Evolutionary conservation across 1,284 basidiomycete genomes (phyloP), one percentile per base, ranked within the genome.

Genomic region (Ustilago xerochloae): DNA sequence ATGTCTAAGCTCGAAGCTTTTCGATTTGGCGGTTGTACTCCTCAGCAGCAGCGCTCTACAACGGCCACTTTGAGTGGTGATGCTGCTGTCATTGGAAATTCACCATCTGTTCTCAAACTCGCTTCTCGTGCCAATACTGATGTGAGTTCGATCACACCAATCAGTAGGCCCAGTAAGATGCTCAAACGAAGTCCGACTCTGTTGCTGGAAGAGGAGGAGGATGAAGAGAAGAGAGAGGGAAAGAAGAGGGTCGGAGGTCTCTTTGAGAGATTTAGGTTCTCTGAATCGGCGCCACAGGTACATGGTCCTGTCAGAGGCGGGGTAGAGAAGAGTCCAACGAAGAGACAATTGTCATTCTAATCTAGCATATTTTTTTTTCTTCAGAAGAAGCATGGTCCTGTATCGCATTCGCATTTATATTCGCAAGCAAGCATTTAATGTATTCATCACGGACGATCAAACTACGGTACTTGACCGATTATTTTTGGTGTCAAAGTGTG

Each of bases 1-100:
- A 57, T 63, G 60, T 60, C 65, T 24, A 68, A 64, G 57, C 48
- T 74, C 12, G 71, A 74, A 24, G 71, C 71, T 28, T 74, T 74
- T 18, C 46, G 69, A 6, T 71, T 65, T 20, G 15, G 8, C 33
- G 30, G 39, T 2, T 16, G 29, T 6, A 60, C 64, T 18, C 64
- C 64, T 13, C 51, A 50, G 22, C 46, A 49, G 26, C 41, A 54
- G 46, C 36, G 53, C 6, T n/a, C n/a, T n/a, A n/a, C n/a, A n/a
- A n/a, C n/a, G n/a, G n/a, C n/a, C n/a, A n/a, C n/a, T n/a, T n/a
- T n/a, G n/a, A n/a, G n/a, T n/a, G n/a, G n/a, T n/a, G n/a, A n/a
- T 15, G 28, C 39, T 22, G 60, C 33, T 1, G 46, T 52, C n/a
- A 20, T 24, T 15, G 26, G 41, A 3, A 18, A 28, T 12, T 63